A percentile compares a stretch with the other conserved stretches of the same genome.
phyloP scores from a whole-genome alignment of 306 rosid genomes.

The Gillenia trifoliata region DNA sequence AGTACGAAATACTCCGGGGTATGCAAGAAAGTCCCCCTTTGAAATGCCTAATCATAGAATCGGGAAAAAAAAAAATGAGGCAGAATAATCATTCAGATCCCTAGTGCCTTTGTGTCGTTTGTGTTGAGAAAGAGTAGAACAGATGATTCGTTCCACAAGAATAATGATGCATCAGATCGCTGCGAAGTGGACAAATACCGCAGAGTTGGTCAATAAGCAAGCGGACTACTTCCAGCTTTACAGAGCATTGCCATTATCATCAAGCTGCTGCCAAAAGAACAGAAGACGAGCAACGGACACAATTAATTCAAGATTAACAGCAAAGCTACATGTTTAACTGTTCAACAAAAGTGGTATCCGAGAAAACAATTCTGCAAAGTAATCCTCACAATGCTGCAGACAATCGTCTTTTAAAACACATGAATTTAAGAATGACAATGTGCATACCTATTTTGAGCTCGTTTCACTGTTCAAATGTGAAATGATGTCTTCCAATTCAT shows the following conservation, averaged over 20 bases:
- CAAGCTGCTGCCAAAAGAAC: too few species aligned
- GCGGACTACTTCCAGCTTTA: neutral
- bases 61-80: too few species aligned
- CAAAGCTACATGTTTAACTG: neutral
- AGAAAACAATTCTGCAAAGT: neutral
- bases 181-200: neutral
- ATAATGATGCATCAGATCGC: neutral
- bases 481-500: slow-evolving; percentile 71
- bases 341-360: neutral
- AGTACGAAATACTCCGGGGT: too few species aligned
- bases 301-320: neutral
- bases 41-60: neutral
- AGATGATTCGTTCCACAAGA: neutral
- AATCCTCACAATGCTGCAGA: neutral
- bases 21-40: too few species aligned
- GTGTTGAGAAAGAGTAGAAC: neutral
- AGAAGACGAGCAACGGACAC: neutral
- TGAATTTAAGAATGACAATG: neutral
- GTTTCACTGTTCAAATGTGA: slow-evolving; percentile 30
- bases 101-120: neutral
- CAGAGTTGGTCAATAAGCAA: neutral
- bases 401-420: slow-evolving; percentile 9
- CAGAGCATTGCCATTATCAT: neutral
- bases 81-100: neutral
- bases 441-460: slow-evolving; percentile 31